Conservation (phyloP, 257 asterid genomes). For the Eucommia ulmoides region DNA sequence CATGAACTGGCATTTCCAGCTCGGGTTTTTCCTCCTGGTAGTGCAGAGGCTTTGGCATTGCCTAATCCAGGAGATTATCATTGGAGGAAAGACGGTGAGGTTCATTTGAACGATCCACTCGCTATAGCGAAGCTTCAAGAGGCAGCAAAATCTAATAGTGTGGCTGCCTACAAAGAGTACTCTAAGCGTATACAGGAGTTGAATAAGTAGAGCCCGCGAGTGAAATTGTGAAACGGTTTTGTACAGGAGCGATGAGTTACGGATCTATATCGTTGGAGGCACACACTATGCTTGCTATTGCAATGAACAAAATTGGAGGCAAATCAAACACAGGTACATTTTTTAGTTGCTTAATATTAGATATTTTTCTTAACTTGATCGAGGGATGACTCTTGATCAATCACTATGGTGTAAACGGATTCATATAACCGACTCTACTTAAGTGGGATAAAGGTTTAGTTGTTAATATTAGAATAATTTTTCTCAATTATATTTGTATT, state of each 20-base stretch:
- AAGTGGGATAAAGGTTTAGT: no score
- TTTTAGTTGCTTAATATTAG: no score
- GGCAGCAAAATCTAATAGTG: constrained; percentile 82
- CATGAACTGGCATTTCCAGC: constrained; percentile 93
- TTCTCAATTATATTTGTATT: no score
- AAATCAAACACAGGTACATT: constrained; percentile 86
- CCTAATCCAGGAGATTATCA: constrained; percentile 98
- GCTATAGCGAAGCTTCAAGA: constrained; percentile 94
- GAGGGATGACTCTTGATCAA: no score
- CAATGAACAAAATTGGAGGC: constrained; percentile 93
- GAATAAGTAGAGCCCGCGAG: constrained; percentile 85
- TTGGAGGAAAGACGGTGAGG: constrained; percentile 98
- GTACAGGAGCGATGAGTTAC: constrained; percentile 98
- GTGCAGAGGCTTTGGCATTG: constrained; percentile 94
- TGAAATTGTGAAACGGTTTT: constrained; percentile 87
- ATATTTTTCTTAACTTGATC: no score
- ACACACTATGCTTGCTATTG: constrained; percentile 84
- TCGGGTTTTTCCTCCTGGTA: constrained; percentile 72
- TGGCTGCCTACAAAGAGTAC: constrained; percentile 87
- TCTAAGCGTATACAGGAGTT: constrained; percentile 81
- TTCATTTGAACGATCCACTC: constrained; percentile 92
- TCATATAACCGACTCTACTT: no score
- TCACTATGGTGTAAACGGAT: no score
- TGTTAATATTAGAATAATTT: no score
- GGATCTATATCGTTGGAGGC: constrained; percentile 98